These are phyloP conservation scores for Emmonsia crescens DNA, from an alignment of 2,329 filamentous ascomycete species.

Conservation along the genomic window DNA sequence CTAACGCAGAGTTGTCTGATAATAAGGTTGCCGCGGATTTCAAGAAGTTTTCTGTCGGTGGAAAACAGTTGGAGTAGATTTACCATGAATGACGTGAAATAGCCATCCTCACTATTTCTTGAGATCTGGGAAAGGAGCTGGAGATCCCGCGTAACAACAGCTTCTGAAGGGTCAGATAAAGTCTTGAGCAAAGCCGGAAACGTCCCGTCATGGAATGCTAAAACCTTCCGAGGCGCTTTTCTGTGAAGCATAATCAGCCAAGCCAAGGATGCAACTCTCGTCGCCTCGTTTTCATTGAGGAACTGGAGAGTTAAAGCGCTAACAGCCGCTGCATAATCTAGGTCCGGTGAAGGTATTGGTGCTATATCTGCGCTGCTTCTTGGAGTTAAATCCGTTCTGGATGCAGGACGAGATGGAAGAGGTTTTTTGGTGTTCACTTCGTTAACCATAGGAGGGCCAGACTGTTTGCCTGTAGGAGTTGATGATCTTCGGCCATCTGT, in stretches of 20 bases:
- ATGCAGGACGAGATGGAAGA: slow-evolving; percentile 20
- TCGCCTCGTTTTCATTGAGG: slow-evolving; percentile 92
- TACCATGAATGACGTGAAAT: slow-evolving; percentile 97
- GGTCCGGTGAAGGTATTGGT: slow-evolving; percentile 45
- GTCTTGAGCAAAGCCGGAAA: slow-evolving; percentile 95
- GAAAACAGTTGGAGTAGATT: slow-evolving; percentile 91
- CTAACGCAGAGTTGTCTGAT: slow-evolving; percentile 91
- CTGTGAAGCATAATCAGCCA: slow-evolving; percentile 98
- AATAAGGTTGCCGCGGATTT: slow-evolving; percentile 89
- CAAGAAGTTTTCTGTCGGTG: slow-evolving; percentile 80
- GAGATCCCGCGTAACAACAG: slow-evolving; percentile 88
- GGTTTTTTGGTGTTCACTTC: slow-evolving; percentile 25
- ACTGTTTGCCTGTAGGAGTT: slow-evolving; percentile 21
- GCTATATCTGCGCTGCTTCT: slow-evolving; percentile 38
- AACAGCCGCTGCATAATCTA: slow-evolving; percentile 94
- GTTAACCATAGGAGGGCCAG: slow-evolving; percentile 10
- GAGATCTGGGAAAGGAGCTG: slow-evolving; percentile 94
- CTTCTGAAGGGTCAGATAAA: slow-evolving; percentile 85
- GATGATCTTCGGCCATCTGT: slow-evolving; percentile 33
- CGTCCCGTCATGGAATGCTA: slow-evolving; percentile 93
- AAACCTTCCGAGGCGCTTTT: slow-evolving; percentile 83
- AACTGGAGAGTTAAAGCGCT: slow-evolving; percentile 88
- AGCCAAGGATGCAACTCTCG: slow-evolving; percentile 80
- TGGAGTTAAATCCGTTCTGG: slow-evolving; percentile 30
- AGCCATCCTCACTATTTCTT: slow-evolving; percentile 89